These are phyloP conservation scores for Starmerella kuoi DNA, from an alignment of 805 yeast species.

Conservation along the genomic window DNA sequence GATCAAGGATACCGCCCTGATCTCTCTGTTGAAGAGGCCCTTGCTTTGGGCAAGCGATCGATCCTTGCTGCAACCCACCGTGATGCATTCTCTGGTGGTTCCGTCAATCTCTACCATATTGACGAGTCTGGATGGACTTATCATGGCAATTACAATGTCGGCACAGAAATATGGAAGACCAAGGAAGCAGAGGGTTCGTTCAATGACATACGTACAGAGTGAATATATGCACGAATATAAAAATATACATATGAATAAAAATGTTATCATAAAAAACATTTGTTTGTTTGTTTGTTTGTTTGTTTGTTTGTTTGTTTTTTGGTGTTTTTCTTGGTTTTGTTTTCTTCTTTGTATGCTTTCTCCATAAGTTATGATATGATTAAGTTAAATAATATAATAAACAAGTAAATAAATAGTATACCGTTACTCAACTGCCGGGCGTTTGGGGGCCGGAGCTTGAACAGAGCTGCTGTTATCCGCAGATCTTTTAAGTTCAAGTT, in stretches of 20 bases:
- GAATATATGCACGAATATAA: too few relatives aligned
- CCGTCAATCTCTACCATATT: slow-evolving; percentile 84
- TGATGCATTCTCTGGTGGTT: slow-evolving; percentile 97
- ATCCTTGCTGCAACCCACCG: slow-evolving; percentile 96
- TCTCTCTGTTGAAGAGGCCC: slow-evolving; percentile 80
- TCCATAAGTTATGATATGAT: too few relatives aligned
- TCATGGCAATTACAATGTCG: slow-evolving; percentile 92
- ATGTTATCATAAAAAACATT: too few relatives aligned
- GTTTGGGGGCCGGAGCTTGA: slow-evolving; percentile 11
- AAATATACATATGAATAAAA: too few relatives aligned
- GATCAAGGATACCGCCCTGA: slow-evolving; percentile 92
- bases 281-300: too few relatives aligned
- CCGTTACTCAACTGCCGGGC: slow-evolving; percentile 12
- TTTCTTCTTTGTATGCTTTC: too few relatives aligned
- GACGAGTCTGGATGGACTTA: slow-evolving; percentile 89
- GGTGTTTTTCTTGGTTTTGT: too few relatives aligned
- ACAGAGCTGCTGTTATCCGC: slow-evolving; percentile 7
- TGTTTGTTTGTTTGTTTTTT: too few relatives aligned
- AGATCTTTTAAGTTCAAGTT: slow-evolving; percentile 22
- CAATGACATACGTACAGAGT: slow-evolving; percentile 47
- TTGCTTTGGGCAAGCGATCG: slow-evolving; percentile 86
- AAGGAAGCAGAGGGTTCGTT: slow-evolving; percentile 82
- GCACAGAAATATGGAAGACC: slow-evolving; percentile 79
- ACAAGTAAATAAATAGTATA: slow-evolving; percentile 1
- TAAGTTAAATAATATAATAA: background rate